Base-by-base conservation (phyloP, 1,284 basidiomycete genomes). In the Rhodotorula sp. region DNA sequence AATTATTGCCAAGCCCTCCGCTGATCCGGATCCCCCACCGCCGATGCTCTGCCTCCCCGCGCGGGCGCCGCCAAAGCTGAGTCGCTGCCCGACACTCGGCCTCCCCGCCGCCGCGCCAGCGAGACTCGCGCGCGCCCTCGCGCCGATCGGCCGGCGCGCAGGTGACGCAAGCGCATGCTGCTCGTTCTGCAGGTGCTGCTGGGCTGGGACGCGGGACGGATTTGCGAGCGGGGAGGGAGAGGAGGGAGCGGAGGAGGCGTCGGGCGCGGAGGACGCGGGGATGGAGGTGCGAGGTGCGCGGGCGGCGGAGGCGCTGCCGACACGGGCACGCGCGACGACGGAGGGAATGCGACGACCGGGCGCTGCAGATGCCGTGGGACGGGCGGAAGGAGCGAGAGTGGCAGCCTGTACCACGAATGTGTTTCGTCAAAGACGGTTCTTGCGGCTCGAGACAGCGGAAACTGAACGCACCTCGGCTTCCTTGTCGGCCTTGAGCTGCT, bases 401-500 rank as follows among this genome's bases (percentile, higher is more conserved):
- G 14, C 61, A 25, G 17, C 55, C 48, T 45, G 42, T n/a, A 2
- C 44, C 46, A 48, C 49, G 12, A 17, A 42, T n/a, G 10, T 27
- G 25, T 34, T 34, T 34, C 7, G 42, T n/a, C 23, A 45, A 25
- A 45, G 21, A 12, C 42, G 4, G 14, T 23, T 23, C 19, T 25
- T n/a, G 2, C 2, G 17, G 34, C 7, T 21, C 16, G n/a, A 34
- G n/a, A n/a, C 7, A 7, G 2, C 12, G n/a, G 3, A 16, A 34
- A 23, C 7, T 53, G n/a, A 25, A 16, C 69, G 42, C 44, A 74
- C 74, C 64, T 74, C 72, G 3, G 61, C 64, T 42, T 72, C 60
- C 60, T 70, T 70, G 59, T 78, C 78, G 2, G 45, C 64, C 25
- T 70, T 73, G 53, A 77, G 57, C 66, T 77, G 72, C 54, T 77